Evolutionary conservation across 352 stramenopile species (phyloP).

Genomic region (Phytophthora sp.): DNA sequence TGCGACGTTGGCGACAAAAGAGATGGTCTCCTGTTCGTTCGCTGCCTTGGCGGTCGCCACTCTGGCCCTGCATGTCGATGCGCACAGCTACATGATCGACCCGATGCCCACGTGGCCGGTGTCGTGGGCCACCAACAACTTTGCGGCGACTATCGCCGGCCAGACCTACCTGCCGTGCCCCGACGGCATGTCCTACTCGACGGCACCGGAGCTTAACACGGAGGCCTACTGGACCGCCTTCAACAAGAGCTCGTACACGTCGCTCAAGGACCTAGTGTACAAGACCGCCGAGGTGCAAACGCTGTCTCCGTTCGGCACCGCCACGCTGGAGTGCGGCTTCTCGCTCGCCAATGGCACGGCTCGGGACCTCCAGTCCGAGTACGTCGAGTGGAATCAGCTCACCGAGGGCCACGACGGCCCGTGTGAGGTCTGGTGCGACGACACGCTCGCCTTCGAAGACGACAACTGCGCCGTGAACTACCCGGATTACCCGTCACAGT

Average conservation of each 20-base stretch:
- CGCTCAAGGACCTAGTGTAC: conserved; percentile 43
- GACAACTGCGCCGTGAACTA: conserved; percentile 49
- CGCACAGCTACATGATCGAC: conserved; percentile 43
- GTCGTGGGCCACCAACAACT: conserved; percentile 34
- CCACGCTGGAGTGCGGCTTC: conserved; percentile 39
- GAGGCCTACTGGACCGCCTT: conserved; percentile 43
- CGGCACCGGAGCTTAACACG: conserved; percentile 25
- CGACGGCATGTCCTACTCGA: conserved; percentile 33
- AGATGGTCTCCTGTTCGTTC: conserved; percentile 23
- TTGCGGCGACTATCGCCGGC: conserved; percentile 25
- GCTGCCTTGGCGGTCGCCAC: conserved; percentile 12
- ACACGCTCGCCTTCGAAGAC: conserved; percentile 39
- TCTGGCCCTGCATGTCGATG: conserved; percentile 23
- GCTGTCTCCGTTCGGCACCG: conserved; percentile 32
- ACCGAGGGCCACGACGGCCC: conserved; percentile 43
- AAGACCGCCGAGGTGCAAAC: conserved; percentile 28
- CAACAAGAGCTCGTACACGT: conserved; percentile 51
- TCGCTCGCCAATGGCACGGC: conserved; percentile 37
- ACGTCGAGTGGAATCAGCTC: conserved; percentile 32
- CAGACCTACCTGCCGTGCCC: conserved; percentile 25
- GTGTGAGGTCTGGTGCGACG: conserved; percentile 61
- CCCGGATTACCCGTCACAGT: conserved; percentile 11
- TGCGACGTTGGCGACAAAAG: conserved; percentile 5
- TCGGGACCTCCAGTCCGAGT: conserved; percentile 36
- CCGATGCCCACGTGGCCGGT: conserved; percentile 37